Percentiles rank a stretch among this genome's conserved stretches.
Conservation (phyloP, 257 asterid genomes). For the Nicotiana benthamiana region DNA sequence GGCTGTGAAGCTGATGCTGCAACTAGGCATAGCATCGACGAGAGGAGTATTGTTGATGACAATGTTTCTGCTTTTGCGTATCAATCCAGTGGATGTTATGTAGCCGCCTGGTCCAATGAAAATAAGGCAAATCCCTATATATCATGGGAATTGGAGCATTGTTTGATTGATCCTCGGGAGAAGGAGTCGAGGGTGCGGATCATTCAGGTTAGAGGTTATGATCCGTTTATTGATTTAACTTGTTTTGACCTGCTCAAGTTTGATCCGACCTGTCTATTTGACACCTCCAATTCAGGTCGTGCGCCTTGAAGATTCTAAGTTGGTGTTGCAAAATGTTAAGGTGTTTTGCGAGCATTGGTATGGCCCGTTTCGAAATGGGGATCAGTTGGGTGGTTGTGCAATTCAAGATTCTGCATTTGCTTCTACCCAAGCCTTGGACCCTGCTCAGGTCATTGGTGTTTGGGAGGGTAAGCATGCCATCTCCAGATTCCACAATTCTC, state of each 20-base stretch:
- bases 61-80: conserved; percentile 43
- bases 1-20: conserved; percentile 98
- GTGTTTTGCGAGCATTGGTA: conserved; percentile 90
- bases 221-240: background rate
- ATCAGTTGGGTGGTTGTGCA: conserved; percentile 90
- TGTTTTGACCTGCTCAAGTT: background rate
- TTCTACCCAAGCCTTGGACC: conserved; percentile 46
- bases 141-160: conserved; percentile 63
- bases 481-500: conserved; percentile 30
- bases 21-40: conserved; percentile 41
- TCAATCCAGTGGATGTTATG: conserved; percentile 57
- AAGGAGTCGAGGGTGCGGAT: conserved; percentile 58
- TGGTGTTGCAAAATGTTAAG: conserved; percentile 32
- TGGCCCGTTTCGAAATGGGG: conserved; percentile 93
- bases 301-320: conserved; percentile 9
- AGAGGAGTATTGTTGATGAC: conserved; percentile 22
- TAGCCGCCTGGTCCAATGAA: conserved; percentile 45
- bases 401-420: conserved; percentile 92
- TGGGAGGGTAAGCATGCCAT: conserved; percentile 48
- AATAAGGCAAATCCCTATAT: background rate
- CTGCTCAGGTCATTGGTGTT: conserved; percentile 36
- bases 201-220: conserved; percentile 28
- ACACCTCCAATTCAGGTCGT: conserved; percentile 28
- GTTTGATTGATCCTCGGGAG: conserved; percentile 59
- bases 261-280: background rate